Conservation (phyloP, 192 early-diverging fungal genomes). For the Phlyctochytrium bullatum region DNA sequence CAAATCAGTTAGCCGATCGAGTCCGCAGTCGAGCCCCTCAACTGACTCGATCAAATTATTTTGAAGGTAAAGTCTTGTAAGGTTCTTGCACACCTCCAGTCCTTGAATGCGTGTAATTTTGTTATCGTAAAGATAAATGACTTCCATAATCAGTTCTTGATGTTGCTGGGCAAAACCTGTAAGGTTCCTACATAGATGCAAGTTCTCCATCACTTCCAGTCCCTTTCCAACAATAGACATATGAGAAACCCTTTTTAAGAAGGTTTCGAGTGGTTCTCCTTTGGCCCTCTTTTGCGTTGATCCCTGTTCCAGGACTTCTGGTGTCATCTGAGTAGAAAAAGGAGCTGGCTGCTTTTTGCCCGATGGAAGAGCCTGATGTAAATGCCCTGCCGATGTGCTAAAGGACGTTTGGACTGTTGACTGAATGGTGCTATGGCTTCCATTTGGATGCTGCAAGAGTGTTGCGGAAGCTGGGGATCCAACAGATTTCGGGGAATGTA, state of each 20-base stretch:
- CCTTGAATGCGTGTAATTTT: conserved; percentile 40
- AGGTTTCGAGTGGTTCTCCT: conserved; percentile 36
- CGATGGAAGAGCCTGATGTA: too few species aligned
- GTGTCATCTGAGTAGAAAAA: conserved; percentile 31
- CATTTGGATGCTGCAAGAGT: too few species aligned
- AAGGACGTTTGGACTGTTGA: too few species aligned
- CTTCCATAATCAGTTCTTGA: conserved; percentile 12
- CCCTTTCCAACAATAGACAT: conserved; percentile 41
- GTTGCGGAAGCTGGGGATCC: too few species aligned
- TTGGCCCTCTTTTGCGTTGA: conserved; percentile 39
- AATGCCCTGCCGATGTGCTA: too few species aligned
- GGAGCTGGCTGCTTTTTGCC: too few species aligned
- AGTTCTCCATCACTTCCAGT: conserved; percentile 42
- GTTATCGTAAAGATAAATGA: conserved; percentile 57
- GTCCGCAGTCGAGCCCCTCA: conserved; percentile 34
- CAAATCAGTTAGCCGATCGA: conserved; percentile 36
- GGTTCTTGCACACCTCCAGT: conserved; percentile 28
- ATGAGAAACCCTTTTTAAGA: conserved; percentile 43
- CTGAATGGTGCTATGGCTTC: too few species aligned
- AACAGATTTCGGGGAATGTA: too few species aligned
- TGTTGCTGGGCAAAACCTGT: conserved; percentile 16
- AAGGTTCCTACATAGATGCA: conserved; percentile 39
- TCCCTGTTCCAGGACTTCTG: conserved; percentile 34
- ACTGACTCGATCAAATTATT: conserved; percentile 51
- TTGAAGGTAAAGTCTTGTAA: conserved; percentile 47